These are phyloP conservation scores for Phytophthora chlamydospora DNA, from an alignment of 352 stramenopile genomes.

Conservation along the genomic window DNA sequence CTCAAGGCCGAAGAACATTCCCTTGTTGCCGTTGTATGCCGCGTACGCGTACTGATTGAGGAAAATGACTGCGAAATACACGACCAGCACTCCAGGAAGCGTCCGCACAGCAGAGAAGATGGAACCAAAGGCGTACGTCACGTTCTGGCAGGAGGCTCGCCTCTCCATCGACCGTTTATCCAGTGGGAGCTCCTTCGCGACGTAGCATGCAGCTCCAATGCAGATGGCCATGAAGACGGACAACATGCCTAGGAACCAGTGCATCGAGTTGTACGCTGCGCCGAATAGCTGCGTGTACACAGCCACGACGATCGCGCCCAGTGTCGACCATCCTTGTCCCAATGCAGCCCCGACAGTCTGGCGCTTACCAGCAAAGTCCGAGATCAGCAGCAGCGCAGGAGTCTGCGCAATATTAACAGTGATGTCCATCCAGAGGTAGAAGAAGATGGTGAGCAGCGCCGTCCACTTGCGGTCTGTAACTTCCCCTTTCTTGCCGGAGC, in stretches of 20 bases:
- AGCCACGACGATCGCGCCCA: constrained; percentile 53
- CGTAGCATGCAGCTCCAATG: constrained; percentile 36
- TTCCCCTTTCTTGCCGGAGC: constrained; percentile 30
- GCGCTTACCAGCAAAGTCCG: constrained; percentile 60
- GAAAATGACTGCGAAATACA: constrained; percentile 51
- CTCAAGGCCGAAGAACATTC: constrained; percentile 65
- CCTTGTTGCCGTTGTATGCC: constrained; percentile 66
- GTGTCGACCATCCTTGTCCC: constrained; percentile 51
- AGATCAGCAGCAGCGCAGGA: constrained; percentile 51
- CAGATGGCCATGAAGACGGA: constrained; percentile 41
- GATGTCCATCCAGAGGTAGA: constrained; percentile 74
- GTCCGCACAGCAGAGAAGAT: constrained; percentile 35
- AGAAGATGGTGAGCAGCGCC: constrained; percentile 53
- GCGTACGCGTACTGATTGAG: constrained; percentile 58
- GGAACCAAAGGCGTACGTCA: constrained; percentile 30
- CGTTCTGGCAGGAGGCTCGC: constrained; percentile 19
- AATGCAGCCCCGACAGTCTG: constrained; percentile 55
- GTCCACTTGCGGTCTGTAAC: constrained; percentile 54
- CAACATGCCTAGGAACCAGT: constrained; percentile 65
- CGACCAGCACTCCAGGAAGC: constrained; percentile 28
- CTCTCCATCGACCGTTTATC: constrained; percentile 21
- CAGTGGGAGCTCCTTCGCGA: constrained; percentile 39
- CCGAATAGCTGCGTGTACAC: constrained; percentile 59
- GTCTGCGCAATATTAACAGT: constrained; percentile 61
- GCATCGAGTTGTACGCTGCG: constrained; percentile 50